phyloP scores from a whole-genome alignment of 352 stramenopile genomes.

The Phytophthora tentaculata region DNA sequence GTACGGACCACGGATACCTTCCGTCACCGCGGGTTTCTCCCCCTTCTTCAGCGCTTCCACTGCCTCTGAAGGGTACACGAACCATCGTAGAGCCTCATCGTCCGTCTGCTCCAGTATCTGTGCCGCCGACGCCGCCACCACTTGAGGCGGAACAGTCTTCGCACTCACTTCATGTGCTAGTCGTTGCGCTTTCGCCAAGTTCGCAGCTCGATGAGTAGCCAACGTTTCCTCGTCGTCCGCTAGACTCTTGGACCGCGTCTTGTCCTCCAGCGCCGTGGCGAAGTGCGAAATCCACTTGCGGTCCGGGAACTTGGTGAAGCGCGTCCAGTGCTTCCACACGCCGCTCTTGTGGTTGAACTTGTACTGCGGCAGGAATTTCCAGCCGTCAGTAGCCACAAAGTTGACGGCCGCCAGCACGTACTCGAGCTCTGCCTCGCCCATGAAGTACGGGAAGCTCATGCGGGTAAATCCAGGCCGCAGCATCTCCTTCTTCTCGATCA shows the following conservation, averaged over 20 bases:
- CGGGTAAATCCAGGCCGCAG: slow-evolving; percentile 96
- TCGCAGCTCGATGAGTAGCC: slow-evolving; percentile 45
- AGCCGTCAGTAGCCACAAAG: slow-evolving; percentile 95
- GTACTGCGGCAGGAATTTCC: slow-evolving; percentile 95
- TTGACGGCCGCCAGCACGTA: slow-evolving; percentile 94
- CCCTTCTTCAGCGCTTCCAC: slow-evolving; percentile 87
- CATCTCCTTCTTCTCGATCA: slow-evolving; percentile 94
- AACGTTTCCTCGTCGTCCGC: slow-evolving; percentile 44
- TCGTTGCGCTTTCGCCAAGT: slow-evolving; percentile 43
- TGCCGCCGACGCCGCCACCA: slow-evolving; percentile 41
- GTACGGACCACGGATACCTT: slow-evolving; percentile 51
- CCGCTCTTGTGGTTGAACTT: slow-evolving; percentile 95
- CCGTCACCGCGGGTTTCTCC: slow-evolving; percentile 72
- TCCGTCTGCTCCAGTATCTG: slow-evolving; percentile 63
- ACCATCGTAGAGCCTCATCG: slow-evolving; percentile 73
- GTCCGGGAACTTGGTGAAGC: slow-evolving; percentile 58
- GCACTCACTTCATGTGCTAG: slow-evolving; percentile 38
- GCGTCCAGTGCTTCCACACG: slow-evolving; percentile 89
- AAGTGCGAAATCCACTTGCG: slow-evolving; percentile 69
- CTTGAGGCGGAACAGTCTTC: slow-evolving; percentile 31
- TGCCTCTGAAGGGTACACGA: slow-evolving; percentile 77
- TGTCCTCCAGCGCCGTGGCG: slow-evolving; percentile 36
- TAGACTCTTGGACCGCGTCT: slow-evolving; percentile 31
- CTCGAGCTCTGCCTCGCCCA: slow-evolving; percentile 83
- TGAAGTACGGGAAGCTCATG: slow-evolving; percentile 93